These are phyloP conservation scores for Starmerella apicola DNA, from an alignment of 805 yeast species.

Conservation along the genomic window DNA sequence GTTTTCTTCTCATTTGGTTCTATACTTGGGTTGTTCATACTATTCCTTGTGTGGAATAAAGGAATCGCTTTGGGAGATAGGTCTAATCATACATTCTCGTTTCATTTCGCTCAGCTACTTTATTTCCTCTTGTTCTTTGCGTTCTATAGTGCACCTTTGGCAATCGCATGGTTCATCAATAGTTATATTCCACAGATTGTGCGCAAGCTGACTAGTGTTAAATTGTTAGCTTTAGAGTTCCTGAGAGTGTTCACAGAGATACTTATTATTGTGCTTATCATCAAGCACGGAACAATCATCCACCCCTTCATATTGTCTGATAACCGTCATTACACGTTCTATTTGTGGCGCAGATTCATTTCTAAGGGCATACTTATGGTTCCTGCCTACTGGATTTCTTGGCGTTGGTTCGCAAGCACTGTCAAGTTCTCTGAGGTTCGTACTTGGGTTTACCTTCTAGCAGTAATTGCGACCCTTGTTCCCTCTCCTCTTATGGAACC, in stretches of 20 bases:
- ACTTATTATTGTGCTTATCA: conserved; percentile 12
- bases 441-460: conserved; percentile 36
- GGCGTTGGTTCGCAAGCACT: conserved; percentile 29
- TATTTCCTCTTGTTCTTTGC: conserved; percentile 59
- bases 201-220: neutral
- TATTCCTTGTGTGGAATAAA: conserved; percentile 54
- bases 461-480: conserved; percentile 49
- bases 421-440: conserved; percentile 9
- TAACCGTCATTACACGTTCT: conserved; percentile 87
- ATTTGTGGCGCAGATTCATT: conserved; percentile 60
- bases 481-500: conserved; percentile 95
- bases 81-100: conserved; percentile 58
- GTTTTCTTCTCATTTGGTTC: conserved; percentile 12
- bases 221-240: neutral
- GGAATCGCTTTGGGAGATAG: conserved; percentile 90
- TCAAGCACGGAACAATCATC: conserved; percentile 39
- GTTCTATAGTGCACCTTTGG: conserved; percentile 60
- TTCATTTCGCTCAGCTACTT: conserved; percentile 70
- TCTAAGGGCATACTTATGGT: conserved; percentile 32
- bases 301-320: conserved; percentile 92
- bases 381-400: conserved; percentile 58
- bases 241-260: conserved; percentile 4
- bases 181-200: neutral
- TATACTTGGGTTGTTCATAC: conserved; percentile 38
- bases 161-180: conserved; percentile 35